These are phyloP conservation scores for Pulveroboletus sp. DNA, from an alignment of 768 basidiomycete species.

Conservation along the genomic window DNA sequence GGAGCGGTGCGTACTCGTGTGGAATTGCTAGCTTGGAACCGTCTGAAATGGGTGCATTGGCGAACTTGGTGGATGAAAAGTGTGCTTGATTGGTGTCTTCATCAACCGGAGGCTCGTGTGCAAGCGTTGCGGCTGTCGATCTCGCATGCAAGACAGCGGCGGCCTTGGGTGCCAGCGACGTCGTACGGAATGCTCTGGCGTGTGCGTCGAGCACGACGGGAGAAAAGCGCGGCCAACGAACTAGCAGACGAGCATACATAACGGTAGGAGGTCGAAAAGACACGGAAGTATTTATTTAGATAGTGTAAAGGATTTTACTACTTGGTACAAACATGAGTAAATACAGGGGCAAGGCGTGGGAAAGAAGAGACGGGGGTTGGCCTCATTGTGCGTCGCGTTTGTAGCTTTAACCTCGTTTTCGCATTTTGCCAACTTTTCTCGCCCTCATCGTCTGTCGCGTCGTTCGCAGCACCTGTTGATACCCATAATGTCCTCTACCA, in stretches of 20 bases:
- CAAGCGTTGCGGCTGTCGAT: background rate
- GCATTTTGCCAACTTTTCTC: constrained; percentile 9
- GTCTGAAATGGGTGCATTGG: constrained; percentile 34
- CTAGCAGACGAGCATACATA: constrained; percentile 25
- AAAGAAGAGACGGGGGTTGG: constrained; percentile 13
- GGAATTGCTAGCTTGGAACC: constrained; percentile 38
- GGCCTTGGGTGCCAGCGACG: constrained; percentile 7
- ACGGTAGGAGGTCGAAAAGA: background rate
- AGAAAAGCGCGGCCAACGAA: constrained; percentile 18
- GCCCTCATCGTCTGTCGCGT: constrained; percentile 18
- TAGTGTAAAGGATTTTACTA: constrained; percentile 3
- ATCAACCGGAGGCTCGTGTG: constrained; percentile 10
- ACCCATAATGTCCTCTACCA: constrained; percentile 44
- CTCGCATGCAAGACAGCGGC: constrained; percentile 13
- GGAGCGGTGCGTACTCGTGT: constrained; percentile 36
- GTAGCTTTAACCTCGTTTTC: constrained; percentile 16
- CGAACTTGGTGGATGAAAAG: constrained; percentile 26
- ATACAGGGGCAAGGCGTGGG: constrained; percentile 17
- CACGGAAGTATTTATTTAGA: background rate
- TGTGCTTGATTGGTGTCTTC: constrained; percentile 22
- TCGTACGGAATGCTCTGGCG: constrained; percentile 11
- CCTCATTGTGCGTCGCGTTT: constrained; percentile 25
- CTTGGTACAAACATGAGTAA: constrained; percentile 18
- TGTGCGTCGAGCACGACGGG: constrained; percentile 8
- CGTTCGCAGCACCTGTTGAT: background rate